Percentiles rank a stretch among this genome's conserved stretches.
phyloP scores from a whole-genome alignment of 106 monocot genomes.

The Phalaenopsis aphrodite region DNA sequence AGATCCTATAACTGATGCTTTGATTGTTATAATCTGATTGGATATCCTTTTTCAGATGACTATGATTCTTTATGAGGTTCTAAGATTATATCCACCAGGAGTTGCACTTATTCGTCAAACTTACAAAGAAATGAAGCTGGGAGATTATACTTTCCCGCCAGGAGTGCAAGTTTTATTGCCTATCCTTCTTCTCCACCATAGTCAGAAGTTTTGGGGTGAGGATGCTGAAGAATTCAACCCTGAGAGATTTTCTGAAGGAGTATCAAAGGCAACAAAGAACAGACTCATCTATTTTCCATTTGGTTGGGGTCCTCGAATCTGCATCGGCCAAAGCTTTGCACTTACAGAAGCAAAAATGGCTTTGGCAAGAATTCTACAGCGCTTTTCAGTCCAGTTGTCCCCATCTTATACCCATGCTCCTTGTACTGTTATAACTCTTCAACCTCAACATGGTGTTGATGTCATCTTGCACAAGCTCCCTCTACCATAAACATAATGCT shows the following conservation, averaged over 20 bases:
- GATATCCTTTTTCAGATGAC: slow-evolving; percentile 7
- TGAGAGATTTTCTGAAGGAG: slow-evolving; percentile 15
- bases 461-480: no score
- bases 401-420: slow-evolving; percentile 55
- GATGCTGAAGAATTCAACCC: slow-evolving; percentile 30
- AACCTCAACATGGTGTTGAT: no score
- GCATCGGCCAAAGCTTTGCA: slow-evolving; percentile 73
- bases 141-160: slow-evolving; percentile 6
- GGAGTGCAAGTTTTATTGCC: slow-evolving; percentile 12
- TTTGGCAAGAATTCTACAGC: slow-evolving; percentile 44
- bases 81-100: slow-evolving; percentile 14
- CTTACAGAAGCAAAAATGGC: slow-evolving; percentile 62
- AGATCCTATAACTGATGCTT: background rate
- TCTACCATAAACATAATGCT: no score
- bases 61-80: slow-evolving; percentile 16
- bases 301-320: slow-evolving; percentile 54
- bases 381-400: slow-evolving; percentile 44
- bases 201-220: slow-evolving; percentile 14
- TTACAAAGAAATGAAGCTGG: slow-evolving; percentile 16
- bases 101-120: background rate
- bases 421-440: slow-evolving; percentile 20
- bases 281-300: slow-evolving; percentile 58
- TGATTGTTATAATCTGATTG: background rate
- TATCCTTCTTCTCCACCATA: slow-evolving; percentile 12
- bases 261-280: slow-evolving; percentile 10